phyloP scores from a whole-genome alignment of 1,284 basidiomycete species.

The Peniophora sp. region DNA sequence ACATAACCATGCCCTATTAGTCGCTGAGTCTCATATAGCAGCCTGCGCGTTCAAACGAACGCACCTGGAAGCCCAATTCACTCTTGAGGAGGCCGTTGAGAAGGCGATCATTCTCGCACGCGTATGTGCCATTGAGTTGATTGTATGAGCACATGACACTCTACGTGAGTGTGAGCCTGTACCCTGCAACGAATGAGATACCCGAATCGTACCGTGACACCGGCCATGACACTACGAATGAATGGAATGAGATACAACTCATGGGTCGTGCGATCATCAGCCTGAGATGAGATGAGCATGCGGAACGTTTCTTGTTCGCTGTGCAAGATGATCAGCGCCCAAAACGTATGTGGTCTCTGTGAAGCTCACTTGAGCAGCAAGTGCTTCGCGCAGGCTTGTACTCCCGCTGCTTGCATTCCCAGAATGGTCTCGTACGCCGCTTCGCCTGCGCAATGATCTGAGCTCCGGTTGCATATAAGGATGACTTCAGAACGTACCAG shows the following conservation, averaged over 20 bases:
- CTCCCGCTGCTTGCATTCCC: slow-evolving; percentile 67
- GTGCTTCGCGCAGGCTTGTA: slow-evolving; percentile 43
- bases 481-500: not conserved
- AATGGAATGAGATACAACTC: slow-evolving; percentile 35
- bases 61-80: not conserved
- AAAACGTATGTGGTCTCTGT: not conserved
- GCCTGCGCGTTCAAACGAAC: too few species aligned
- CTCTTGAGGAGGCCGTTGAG: slow-evolving; percentile 43
- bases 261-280: slow-evolving; percentile 37
- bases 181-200: too few species aligned
- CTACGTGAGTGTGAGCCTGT: too few species aligned
- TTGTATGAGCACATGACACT: slow-evolving; percentile 42
- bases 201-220: slow-evolving; percentile 23
- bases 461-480: slow-evolving; percentile 21
- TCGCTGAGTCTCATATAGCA: too few species aligned
- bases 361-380: slow-evolving; percentile 7
- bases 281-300: slow-evolving; percentile 24
- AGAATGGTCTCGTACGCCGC: slow-evolving; percentile 68
- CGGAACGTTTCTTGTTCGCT: slow-evolving; percentile 30
- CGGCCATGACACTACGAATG: slow-evolving; percentile 35
- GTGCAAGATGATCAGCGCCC: not conserved
- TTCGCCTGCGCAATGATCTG: slow-evolving; percentile 40
- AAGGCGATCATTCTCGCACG: slow-evolving; percentile 38
- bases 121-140: slow-evolving; percentile 39
- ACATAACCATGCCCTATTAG: slow-evolving; percentile 13